Base-by-base conservation (phyloP, 176 grass and related monocot species). In the Elaeis guineensis region DNA sequence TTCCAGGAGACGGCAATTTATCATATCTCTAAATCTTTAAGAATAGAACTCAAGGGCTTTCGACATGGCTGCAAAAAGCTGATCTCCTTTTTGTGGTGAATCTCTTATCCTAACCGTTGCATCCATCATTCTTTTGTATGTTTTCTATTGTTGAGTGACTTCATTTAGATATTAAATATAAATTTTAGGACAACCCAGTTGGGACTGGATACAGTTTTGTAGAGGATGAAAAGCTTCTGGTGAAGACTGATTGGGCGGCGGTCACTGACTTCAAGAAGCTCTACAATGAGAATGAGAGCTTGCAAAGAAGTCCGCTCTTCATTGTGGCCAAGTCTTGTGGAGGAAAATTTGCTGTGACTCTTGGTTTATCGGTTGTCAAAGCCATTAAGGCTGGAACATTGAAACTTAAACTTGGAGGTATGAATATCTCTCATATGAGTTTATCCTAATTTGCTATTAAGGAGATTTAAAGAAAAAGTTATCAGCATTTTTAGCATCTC, bases 161-260 rank as follows among this genome's bases (percentile, higher is more conserved):
- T 44, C 35, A 44, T 44, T 44, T 44, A 14, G 35, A 44, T 12
- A 44, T 44, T 44, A 12, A 44, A 44, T 49, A 17, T 63, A 60
- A 59, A 59, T 55, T 32, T 17, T 56, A 97, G 92, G 87, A 97
- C 79, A 97, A 97, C 78, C 93, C 87, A 0, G 93, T 91, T 1
- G 93, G 87, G 3, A 83, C 77, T 21, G 87, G 87, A 3, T 97
- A 82, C 68, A 91, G 93, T 68, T 97, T 75, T 77, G 87, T 91
- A 9, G 84, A 89, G 83, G 61, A 82, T 25, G 61, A 77, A 55
- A 78, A 58, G 59, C 35, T 81, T 12, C 69, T 95, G 4, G 85
- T 85, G 39, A 95, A 65, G 6, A 89, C 69, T 8, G 89, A 95
- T 61, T 54, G 68, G 66, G 72, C 78, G 28, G 83, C 81, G 14